These are phyloP conservation scores for Lanmaoa pseudosensibilis DNA, from an alignment of 768 basidiomycete genomes.

Conservation along the genomic window DNA sequence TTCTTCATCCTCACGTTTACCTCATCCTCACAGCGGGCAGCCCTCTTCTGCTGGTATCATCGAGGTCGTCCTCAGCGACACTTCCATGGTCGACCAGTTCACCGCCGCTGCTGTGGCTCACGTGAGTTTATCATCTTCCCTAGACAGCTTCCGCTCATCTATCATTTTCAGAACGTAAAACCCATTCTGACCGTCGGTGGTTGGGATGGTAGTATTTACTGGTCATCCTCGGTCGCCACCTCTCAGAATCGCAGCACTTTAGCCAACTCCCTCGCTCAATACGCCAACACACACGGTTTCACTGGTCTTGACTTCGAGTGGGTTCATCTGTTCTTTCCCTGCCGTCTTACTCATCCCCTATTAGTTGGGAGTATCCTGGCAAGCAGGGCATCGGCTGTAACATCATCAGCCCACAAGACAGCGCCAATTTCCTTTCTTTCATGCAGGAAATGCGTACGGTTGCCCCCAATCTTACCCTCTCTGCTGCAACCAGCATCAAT, in stretches of 20 bases:
- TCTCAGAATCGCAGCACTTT: constrained; percentile 56
- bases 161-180: constrained; percentile 45
- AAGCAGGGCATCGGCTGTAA: constrained; percentile 72
- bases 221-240: constrained; percentile 57
- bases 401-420: constrained; percentile 58
- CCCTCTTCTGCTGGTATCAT: constrained; percentile 18
- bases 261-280: constrained; percentile 49
- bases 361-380: constrained; percentile 88
- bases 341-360: background rate
- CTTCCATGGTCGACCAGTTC: constrained; percentile 17
- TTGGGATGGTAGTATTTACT: constrained; percentile 64
- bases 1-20: background rate
- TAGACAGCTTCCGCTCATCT: background rate
- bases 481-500: constrained; percentile 64
- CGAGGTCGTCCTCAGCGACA: constrained; percentile 8
- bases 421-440: constrained; percentile 76
- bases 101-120: constrained; percentile 27
- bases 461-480: constrained; percentile 61
- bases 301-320: constrained; percentile 73
- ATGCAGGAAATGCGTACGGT: constrained; percentile 65
- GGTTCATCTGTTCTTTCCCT: constrained; percentile 19
- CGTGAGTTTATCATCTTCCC: constrained; percentile 9
- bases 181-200: constrained; percentile 65
- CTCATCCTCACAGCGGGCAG: constrained; percentile 18
- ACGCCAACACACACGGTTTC: constrained; percentile 50